These are phyloP conservation scores for Salix suchowensis DNA, from an alignment of 345 rosid species.

Conservation along the genomic window DNA sequence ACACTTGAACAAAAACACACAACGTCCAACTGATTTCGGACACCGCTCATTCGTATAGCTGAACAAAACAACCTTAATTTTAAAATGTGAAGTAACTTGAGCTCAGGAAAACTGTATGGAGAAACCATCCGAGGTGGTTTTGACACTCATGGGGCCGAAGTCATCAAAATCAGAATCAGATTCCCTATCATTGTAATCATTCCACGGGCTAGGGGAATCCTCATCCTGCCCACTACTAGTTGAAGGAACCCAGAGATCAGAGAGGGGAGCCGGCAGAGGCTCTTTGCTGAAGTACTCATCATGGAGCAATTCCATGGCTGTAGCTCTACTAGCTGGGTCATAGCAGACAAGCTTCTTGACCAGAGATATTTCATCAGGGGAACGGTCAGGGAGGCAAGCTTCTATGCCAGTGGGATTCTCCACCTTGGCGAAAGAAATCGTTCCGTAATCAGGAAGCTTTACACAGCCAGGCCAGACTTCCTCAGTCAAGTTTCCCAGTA, in stretches of 20 bases:
- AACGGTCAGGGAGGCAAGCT: slow-evolving; percentile 43
- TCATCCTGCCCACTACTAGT: slow-evolving; percentile 50
- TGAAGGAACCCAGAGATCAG: slow-evolving; percentile 62
- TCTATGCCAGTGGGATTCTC: slow-evolving; percentile 64
- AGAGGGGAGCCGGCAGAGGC: slow-evolving; percentile 66
- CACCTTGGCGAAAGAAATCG: slow-evolving; percentile 69
- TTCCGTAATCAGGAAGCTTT: slow-evolving; percentile 72
- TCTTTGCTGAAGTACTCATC: slow-evolving; percentile 68
- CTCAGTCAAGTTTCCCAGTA: slow-evolving; percentile 72
- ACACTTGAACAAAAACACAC: not conserved
- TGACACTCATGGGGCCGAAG: slow-evolving; percentile 49
- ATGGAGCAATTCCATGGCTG: slow-evolving; percentile 65
- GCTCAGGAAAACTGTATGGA: slow-evolving; percentile 50
- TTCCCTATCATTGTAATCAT: slow-evolving; percentile 14
- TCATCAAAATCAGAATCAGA: slow-evolving; percentile 36
- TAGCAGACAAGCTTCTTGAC: slow-evolving; percentile 72
- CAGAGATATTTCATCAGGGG: slow-evolving; percentile 55
- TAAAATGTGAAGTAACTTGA: not conserved
- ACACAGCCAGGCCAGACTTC: slow-evolving; percentile 72
- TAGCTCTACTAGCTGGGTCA: slow-evolving; percentile 68
- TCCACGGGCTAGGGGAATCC: slow-evolving; percentile 32
- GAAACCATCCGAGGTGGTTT: slow-evolving; percentile 51
- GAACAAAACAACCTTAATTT: not conserved
- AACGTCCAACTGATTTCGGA: not conserved
- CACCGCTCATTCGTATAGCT: not conserved